These are phyloP conservation scores for Aspergillus luchuensis DNA, from an alignment of 2,329 filamentous ascomycete species.

Conservation along the genomic window DNA sequence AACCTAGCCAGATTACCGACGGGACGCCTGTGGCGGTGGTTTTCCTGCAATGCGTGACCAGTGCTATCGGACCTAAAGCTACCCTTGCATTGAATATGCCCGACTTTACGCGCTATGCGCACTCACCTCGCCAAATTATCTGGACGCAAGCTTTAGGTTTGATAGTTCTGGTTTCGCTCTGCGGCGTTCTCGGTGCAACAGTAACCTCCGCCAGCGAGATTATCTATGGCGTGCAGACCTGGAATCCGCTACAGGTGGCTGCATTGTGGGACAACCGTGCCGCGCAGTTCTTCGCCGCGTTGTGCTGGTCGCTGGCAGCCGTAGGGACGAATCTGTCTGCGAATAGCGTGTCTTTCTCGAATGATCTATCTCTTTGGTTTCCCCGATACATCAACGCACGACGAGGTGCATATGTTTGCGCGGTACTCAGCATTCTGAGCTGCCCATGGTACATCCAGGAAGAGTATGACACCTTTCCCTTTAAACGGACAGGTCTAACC, in stretches of 20 bases:
- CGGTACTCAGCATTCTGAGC: not conserved
- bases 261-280: conserved; percentile 14
- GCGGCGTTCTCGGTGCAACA: conserved; percentile 14
- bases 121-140: conserved; percentile 7
- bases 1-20: conserved; percentile 14
- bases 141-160: conserved; percentile 14
- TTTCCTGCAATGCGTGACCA: conserved; percentile 16
- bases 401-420: not conserved
- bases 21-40: conserved; percentile 15
- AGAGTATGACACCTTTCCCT: not conserved
- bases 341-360: conserved; percentile 14
- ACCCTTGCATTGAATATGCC: conserved; percentile 13
- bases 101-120: conserved; percentile 18
- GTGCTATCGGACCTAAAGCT: conserved; percentile 14
- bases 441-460: not conserved
- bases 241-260: conserved; percentile 16
- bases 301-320: conserved; percentile 13
- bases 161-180: conserved; percentile 13
- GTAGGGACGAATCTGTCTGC: conserved; percentile 16
- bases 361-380: conserved; percentile 2
- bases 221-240: conserved; percentile 15
- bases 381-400: not conserved
- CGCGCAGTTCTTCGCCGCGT: conserved; percentile 15
- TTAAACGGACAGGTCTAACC: not conserved
- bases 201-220: conserved; percentile 13